Evolutionary conservation across 2,329 filamentous ascomycete genomes (phyloP).

Genomic region (Metarhizium album): DNA sequence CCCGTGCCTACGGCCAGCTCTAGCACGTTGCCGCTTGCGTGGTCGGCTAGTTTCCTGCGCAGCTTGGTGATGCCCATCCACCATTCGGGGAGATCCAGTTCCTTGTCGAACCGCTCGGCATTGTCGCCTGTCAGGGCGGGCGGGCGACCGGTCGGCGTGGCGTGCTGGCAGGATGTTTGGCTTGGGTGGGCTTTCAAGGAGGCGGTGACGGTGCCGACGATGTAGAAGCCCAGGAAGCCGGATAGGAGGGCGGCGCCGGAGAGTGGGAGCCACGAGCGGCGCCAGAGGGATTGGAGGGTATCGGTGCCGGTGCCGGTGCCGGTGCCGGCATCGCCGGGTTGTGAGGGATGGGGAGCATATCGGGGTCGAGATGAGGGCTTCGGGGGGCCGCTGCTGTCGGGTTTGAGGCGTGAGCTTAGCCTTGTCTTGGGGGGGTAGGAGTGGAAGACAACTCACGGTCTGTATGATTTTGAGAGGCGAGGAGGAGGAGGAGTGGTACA

Average conservation of each 20-base stretch:
- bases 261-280: conserved; percentile 31
- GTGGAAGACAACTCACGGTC: conserved; percentile 16
- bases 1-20: conserved; percentile 55
- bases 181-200: conserved; percentile 19
- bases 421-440: background rate
- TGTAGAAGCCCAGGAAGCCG: conserved; percentile 36
- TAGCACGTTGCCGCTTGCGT: conserved; percentile 45
- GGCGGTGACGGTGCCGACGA: conserved; percentile 28
- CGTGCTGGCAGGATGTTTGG: conserved; percentile 20
- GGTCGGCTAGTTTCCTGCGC: conserved; percentile 35
- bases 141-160: conserved; percentile 36
- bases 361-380: conserved; percentile 3
- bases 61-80: conserved; percentile 44
- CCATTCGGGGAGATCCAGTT: conserved; percentile 46
- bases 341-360: conserved; percentile 11
- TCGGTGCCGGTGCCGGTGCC: no score
- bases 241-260: conserved; percentile 36
- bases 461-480: conserved; percentile 17
- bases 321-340: no score
- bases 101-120: conserved; percentile 46
- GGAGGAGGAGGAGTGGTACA: conserved; percentile 10
- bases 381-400: conserved; percentile 3
- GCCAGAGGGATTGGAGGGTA: conserved; percentile 25
- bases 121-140: conserved; percentile 33
- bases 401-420: background rate